Conservation (phyloP, 1,284 basidiomycete species). For the Cerrena zonata region DNA sequence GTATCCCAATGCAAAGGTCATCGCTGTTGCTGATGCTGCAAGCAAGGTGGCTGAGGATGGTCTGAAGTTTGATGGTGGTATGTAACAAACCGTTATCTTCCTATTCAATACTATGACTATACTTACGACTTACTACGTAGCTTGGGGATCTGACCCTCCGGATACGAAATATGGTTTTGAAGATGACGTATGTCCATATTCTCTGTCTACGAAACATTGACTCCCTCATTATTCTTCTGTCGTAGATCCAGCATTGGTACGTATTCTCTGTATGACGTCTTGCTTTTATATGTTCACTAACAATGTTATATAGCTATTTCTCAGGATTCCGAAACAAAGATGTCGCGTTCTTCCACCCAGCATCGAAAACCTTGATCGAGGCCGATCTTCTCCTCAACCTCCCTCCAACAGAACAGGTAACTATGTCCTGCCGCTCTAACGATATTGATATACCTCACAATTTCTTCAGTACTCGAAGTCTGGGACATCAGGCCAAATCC, state of each 20-base stretch:
- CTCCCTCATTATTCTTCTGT: constrained; percentile 4
- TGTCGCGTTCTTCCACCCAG: constrained; percentile 80
- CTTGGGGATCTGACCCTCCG: constrained; percentile 59
- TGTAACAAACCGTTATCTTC: constrained; percentile 16
- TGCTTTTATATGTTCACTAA: no score
- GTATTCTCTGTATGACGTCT: constrained; percentile 10
- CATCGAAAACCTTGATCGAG: constrained; percentile 74
- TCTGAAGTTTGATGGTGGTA: constrained; percentile 57
- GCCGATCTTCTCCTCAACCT: constrained; percentile 91
- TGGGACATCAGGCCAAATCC: constrained; percentile 41
- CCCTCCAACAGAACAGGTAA: constrained; percentile 79
- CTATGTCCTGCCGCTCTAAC: constrained; percentile 15
- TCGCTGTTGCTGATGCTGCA: constrained; percentile 57
- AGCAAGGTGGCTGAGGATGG: constrained; percentile 35
- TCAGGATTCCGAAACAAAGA: constrained; percentile 82
- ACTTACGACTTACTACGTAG: constrained; percentile 21
- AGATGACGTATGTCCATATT: constrained; percentile 52
- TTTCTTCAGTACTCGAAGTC: constrained; percentile 45
- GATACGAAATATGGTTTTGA: constrained; percentile 77
- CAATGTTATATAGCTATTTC: constrained; percentile 56
- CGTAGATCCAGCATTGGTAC: constrained; percentile 59
- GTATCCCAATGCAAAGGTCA: constrained; percentile 73
- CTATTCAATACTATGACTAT: constrained; percentile 3
- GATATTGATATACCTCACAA: background rate
- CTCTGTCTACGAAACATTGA: background rate